Evolutionary conservation across 2,329 filamentous ascomycete species (phyloP).

Genomic region (Arthrobotrys sphaeroides): DNA sequence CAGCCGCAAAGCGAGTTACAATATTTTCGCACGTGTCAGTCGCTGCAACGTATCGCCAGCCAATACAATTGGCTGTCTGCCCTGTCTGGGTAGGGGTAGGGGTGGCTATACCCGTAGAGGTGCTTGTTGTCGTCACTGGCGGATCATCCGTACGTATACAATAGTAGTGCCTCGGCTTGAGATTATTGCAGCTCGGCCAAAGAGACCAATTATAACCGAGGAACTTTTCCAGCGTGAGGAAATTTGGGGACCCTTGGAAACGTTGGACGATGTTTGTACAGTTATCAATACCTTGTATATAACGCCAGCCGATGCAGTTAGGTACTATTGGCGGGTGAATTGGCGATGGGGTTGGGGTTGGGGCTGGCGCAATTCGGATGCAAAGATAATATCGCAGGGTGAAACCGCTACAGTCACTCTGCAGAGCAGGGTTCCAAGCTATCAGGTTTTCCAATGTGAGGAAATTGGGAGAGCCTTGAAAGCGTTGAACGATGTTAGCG

Average conservation of each 20-base stretch:
- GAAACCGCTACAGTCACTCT: neutral
- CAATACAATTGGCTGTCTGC: neutral
- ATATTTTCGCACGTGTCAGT: slow-evolving; percentile 15
- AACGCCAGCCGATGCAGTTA: neutral
- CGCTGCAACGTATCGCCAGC: slow-evolving; percentile 4
- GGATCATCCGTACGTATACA: neutral
- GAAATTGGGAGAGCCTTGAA: neutral
- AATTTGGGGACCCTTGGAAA: neutral
- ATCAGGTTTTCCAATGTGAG: neutral
- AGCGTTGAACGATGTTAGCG: neutral
- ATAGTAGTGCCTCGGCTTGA: neutral
- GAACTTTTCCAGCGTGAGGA: neutral
- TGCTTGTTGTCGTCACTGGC: neutral
- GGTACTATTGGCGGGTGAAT: neutral
- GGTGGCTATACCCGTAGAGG: neutral
- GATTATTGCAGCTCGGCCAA: no score
- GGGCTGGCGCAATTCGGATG: neutral
- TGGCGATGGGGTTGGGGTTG: neutral
- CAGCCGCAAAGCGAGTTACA: slow-evolving; percentile 1
- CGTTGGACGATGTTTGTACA: neutral
- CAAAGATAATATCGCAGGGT: neutral
- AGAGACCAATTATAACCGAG: neutral
- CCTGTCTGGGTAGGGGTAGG: slow-evolving; percentile 7
- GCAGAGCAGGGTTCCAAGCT: neutral
- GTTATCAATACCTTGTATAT: neutral